phyloP scores from a whole-genome alignment of 345 rosid genomes.

The Bruguiera gymnorhiza region DNA sequence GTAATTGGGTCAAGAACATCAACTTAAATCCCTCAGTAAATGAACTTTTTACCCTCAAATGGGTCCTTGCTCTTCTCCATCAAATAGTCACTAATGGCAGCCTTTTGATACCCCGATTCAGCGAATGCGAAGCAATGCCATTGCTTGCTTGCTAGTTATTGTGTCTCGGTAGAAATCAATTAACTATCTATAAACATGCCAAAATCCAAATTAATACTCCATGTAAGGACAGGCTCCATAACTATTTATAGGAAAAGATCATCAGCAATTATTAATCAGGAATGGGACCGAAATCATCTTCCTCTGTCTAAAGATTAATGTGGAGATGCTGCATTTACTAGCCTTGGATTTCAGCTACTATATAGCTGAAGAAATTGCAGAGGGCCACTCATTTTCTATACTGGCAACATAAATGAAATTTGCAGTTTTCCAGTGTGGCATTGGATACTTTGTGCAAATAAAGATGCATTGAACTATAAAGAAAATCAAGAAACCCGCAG shows the following conservation, averaged over 20 bases:
- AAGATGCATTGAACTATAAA: too few species aligned
- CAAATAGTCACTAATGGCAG: background rate
- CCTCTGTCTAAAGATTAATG: background rate
- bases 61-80: background rate
- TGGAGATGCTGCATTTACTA: constrained; percentile 4
- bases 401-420: constrained; percentile 7
- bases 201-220: background rate
- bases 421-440: constrained; percentile 5
- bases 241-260: constrained; percentile 3
- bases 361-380: constrained; percentile 12
- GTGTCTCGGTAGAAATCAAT: background rate
- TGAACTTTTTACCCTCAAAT: background rate
- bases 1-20: background rate
- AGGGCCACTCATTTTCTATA: background rate
- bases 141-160: background rate
- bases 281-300: background rate
- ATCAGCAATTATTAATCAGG: background rate
- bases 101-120: background rate
- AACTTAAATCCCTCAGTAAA: background rate
- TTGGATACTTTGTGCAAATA: background rate
- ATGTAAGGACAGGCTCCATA: background rate
- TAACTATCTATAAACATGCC: background rate
- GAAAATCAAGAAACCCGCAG: too few species aligned
- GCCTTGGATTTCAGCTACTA: constrained; percentile 4
- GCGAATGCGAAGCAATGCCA: background rate